Evolutionary conservation across 2,329 filamentous ascomycete genomes (phyloP), one percentile per base, ranked within the genome.

Genomic region (Shiraia sp.): DNA sequence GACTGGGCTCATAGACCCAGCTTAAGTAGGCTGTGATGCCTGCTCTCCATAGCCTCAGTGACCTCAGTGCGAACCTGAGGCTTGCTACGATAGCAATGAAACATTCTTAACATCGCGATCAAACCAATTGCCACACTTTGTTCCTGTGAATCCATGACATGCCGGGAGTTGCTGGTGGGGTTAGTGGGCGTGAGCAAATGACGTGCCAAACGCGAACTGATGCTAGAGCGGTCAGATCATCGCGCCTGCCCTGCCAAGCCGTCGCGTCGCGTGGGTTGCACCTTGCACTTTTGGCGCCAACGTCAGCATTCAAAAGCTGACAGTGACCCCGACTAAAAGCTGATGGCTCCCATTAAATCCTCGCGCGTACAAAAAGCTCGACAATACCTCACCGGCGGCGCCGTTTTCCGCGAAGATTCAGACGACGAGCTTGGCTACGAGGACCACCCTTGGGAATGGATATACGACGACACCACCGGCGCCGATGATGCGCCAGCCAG

Each of bases 391-490:
- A 78, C 71, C 46, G 82, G 69, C 53, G 81, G 82, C 32, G 86
- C 85, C 22, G 76, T 90, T 9, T 71, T 75, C 6, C 79, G 87
- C 57, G 88, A 93, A 47, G 87, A 95, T 65, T 95, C 89, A 0
- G 90, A 95, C 66, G 90, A 95, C 68, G 92, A 96, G 67, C 80
- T 95, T 17, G 75, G 74, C 36, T 65, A 70, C 38, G 75, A 77
- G 47, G 75, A 77, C 55, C 68, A 69, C 45, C 74, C 74, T 5
- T 78, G 75, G 75, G 70, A 77, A 59, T 78, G 75, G 74, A 72
- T 77, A 17, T 90, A 92, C 68, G 63, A 66, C 25, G 53, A 61
- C 13, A 49, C 45, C 34, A n/a, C n/a, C n/a, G 29, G 47, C 42
- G 45, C 52, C 30, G 51, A 56, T 26, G 45, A 56, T 27, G 39